Evolutionary conservation across 192 early-diverging fungal species (phyloP), one percentile per base, ranked within the genome.

Genomic region (Rhizoclosmatium globosum): DNA sequence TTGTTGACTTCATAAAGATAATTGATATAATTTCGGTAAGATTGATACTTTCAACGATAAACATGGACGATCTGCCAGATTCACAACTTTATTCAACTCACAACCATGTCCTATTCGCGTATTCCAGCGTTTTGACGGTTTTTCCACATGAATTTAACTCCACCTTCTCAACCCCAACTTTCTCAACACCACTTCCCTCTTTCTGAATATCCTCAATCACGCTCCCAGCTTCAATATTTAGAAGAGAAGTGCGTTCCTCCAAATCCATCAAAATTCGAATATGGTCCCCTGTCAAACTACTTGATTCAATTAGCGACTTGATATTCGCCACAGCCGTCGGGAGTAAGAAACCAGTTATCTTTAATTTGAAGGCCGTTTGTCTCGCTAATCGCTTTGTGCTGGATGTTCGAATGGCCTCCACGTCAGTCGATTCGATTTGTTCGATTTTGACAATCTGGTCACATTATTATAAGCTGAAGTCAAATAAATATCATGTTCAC

Each of bases 401-500:
- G 50, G 50, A 7, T 1, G 9, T 7, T 23, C 7, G 9, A 21
- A 19, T 62, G 60, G 60, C 11, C 7, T 62, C 15, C 50, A 53
- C 50, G 1, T 53, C 50, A 13, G 60, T 31, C 11, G 60, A 2
- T 39, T 71, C 69, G 3, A 71, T 56, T 31, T 44, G 69, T 31
- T 71, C 69, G 15, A 57, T 48, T 38, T 71, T 71, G 15, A 71
- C 23, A 56, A 71, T 71, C 69, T 71, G 31, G 60, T 13, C 13
- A 9, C 69, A 71, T 3, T 9, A 38, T 11, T 2, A 56, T n/a
- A 7, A 39, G 69, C 1, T 38, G 50, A 71, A 0, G 69, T 11
- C 4, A 23, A 71, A 19, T 1, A 39, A 15, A 38, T 41, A 3
- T 2, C 23, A 46, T n/a, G 45, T 2, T 45, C 3, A 44, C 2